These are phyloP conservation scores for Sodiomyces alkalinus DNA, from an alignment of 2,329 filamentous ascomycete species.

Conservation along the genomic window DNA sequence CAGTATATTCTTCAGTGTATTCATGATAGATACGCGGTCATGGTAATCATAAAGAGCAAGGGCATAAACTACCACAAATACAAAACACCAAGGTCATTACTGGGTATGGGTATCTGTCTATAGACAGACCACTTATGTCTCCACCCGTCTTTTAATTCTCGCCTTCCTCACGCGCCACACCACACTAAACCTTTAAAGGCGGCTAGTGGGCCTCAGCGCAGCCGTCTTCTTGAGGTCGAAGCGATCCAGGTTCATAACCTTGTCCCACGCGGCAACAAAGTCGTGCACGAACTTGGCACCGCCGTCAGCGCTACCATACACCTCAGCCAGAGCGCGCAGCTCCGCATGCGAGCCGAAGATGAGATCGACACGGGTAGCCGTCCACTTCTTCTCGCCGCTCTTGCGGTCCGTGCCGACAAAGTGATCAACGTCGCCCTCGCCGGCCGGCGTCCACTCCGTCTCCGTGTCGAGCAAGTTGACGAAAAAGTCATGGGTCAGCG, in stretches of 20 bases:
- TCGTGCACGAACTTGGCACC: slow-evolving; percentile 53
- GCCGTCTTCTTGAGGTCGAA: slow-evolving; percentile 34
- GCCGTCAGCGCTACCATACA: slow-evolving; percentile 49
- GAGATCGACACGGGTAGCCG: slow-evolving; percentile 52
- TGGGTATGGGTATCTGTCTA: too few relatives aligned
- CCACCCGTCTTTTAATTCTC: too few relatives aligned
- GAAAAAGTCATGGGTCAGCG: slow-evolving; percentile 70
- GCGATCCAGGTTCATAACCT: slow-evolving; percentile 63
- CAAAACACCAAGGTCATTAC: too few relatives aligned
- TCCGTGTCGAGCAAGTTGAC: slow-evolving; percentile 58
- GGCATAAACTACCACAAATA: too few relatives aligned
- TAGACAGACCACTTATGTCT: too few relatives aligned
- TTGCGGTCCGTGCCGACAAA: slow-evolving; percentile 53
- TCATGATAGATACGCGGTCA: too few relatives aligned
- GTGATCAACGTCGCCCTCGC: slow-evolving; percentile 31
- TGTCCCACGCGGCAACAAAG: slow-evolving; percentile 57
- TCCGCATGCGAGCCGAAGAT: slow-evolving; percentile 61
- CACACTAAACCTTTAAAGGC: neutral
- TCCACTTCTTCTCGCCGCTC: slow-evolving; percentile 52
- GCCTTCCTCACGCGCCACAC: too few relatives aligned
- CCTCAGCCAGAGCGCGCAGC: slow-evolving; percentile 54
- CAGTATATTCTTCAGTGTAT: too few relatives aligned
- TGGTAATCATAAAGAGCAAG: too few relatives aligned
- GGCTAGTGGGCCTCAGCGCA: neutral
- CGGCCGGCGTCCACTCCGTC: slow-evolving; percentile 40